Evolutionary conservation across 1,284 basidiomycete genomes (phyloP).

Genomic region (Phaffia rhodozyma): DNA sequence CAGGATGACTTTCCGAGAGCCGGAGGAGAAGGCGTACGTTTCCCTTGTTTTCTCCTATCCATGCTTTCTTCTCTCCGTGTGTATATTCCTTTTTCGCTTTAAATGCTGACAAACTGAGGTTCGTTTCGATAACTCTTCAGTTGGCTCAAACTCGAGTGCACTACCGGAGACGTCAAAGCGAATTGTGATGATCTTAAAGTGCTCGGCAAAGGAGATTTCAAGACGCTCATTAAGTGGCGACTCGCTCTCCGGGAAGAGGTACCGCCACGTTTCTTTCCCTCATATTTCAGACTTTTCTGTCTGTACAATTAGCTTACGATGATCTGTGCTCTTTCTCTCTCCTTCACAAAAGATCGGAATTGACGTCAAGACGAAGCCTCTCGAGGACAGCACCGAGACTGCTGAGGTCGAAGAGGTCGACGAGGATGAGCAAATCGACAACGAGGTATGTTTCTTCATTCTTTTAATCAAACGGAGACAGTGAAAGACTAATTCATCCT

Average conservation of each 20-base stretch:
- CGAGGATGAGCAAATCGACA: conserved; percentile 75
- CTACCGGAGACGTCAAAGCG: conserved; percentile 64
- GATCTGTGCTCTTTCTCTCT: conserved; percentile 10
- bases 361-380: conserved; percentile 59
- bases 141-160: conserved; percentile 61
- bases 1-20: conserved; percentile 66
- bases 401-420: conserved; percentile 67
- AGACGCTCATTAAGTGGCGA: conserved; percentile 84
- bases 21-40: conserved; percentile 69
- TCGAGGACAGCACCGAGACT: conserved; percentile 62
- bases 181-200: conserved; percentile 92
- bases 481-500: not conserved
- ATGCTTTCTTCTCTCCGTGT: not conserved
- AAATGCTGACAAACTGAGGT: not conserved
- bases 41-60: not conserved
- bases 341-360: conserved; percentile 68
- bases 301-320: not conserved
- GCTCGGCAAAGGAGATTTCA: conserved; percentile 95
- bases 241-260: conserved; percentile 70
- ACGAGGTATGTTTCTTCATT: conserved; percentile 52
- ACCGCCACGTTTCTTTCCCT: conserved; percentile 16
- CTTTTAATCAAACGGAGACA: not conserved
- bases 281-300: not conserved
- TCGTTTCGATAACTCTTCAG: conserved; percentile 31
- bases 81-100: not conserved